Conservation (phyloP, 192 early-diverging fungal species). For the Thoreauomyces humboldtii region DNA sequence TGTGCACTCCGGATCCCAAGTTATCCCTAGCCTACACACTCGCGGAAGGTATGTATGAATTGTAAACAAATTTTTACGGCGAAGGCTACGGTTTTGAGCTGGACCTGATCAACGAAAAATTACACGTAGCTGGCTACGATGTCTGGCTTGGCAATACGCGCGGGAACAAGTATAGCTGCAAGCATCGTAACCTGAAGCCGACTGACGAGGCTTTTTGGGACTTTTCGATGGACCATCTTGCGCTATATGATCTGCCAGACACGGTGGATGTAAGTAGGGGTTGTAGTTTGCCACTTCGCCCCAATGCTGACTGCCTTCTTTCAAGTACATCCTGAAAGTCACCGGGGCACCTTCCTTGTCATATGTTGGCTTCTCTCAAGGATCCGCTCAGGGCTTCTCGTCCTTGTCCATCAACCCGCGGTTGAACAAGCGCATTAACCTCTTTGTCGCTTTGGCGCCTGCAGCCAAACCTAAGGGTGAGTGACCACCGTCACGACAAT, state of each 20-base stretch:
- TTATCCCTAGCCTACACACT: slow-evolving; percentile 77
- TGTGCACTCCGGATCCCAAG: slow-evolving; percentile 76
- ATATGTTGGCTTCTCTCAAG: slow-evolving; percentile 98
- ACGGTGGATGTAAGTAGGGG: slow-evolving; percentile 57
- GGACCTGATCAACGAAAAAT: too few relatives aligned
- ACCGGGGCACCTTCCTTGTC: slow-evolving; percentile 79
- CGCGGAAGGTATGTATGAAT: slow-evolving; percentile 78
- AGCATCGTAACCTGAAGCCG: slow-evolving; percentile 67
- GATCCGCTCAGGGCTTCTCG: slow-evolving; percentile 74
- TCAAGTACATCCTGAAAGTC: slow-evolving; percentile 74
- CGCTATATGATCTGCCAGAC: slow-evolving; percentile 81
- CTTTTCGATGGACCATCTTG: slow-evolving; percentile 91
- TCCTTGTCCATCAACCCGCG: slow-evolving; percentile 73
- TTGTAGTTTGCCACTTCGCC: too few relatives aligned
- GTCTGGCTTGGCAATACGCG: slow-evolving; percentile 95
- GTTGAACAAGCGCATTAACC: slow-evolving; percentile 80
- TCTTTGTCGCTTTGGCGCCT: slow-evolving; percentile 89
- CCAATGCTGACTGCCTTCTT: too few relatives aligned
- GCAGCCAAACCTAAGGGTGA: slow-evolving; percentile 73
- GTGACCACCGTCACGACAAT: background rate
- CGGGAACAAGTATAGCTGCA: slow-evolving; percentile 92
- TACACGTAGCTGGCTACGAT: too few relatives aligned
- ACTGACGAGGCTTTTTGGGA: slow-evolving; percentile 81
- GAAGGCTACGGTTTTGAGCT: too few relatives aligned
- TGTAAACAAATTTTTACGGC: too few relatives aligned